Conservation (phyloP, 768 basidiomycete genomes). For the Lanmaoa pseudosensibilis region DNA sequence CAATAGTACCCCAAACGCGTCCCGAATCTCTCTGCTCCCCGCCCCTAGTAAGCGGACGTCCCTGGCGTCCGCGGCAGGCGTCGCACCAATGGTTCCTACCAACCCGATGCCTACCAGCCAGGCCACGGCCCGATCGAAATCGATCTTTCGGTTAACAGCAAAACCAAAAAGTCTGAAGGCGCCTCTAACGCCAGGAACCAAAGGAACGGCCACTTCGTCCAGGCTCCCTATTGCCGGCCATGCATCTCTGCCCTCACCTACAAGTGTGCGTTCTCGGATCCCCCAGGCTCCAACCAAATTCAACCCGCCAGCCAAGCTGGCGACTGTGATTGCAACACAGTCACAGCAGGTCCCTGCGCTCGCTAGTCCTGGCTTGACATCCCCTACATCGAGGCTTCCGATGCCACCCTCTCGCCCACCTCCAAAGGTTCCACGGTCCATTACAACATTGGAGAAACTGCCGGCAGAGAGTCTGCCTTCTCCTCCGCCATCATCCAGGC, state of each 20-base stretch:
- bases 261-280: constrained; percentile 15
- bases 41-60: constrained; percentile 29
- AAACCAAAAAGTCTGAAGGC: constrained; percentile 27
- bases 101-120: background rate
- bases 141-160: constrained; percentile 30
- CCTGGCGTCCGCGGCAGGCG: constrained; percentile 23
- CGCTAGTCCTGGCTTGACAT: background rate
- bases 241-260: constrained; percentile 4
- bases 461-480: background rate
- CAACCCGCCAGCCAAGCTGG: constrained; percentile 32
- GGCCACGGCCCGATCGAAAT: constrained; percentile 22
- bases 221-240: constrained; percentile 17
- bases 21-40: constrained; percentile 26
- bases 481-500: constrained; percentile 9
- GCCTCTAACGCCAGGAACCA: constrained; percentile 5
- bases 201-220: constrained; percentile 1
- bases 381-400: constrained; percentile 23
- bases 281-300: constrained; percentile 27
- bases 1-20: constrained; percentile 7
- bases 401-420: constrained; percentile 15
- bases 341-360: constrained; percentile 11
- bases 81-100: constrained; percentile 16
- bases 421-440: constrained; percentile 11
- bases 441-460: constrained; percentile 4
- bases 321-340: constrained; percentile 29